These are phyloP conservation scores for Eimeria sp. DNA, from an alignment of 169 alveolate species.

Conservation along the genomic window DNA sequence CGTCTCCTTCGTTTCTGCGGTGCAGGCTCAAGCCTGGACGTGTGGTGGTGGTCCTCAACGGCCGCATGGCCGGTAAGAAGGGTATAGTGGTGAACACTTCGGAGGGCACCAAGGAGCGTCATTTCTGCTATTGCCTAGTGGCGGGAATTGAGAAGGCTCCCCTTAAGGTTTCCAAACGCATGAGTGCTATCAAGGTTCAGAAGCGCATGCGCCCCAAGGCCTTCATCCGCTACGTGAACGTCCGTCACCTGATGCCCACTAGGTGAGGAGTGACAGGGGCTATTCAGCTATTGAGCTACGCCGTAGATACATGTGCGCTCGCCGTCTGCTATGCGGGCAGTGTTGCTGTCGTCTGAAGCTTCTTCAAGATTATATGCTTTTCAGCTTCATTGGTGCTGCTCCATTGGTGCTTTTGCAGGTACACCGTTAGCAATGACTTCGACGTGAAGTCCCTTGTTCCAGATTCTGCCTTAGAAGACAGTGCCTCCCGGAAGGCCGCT, in stretches of 20 bases:
- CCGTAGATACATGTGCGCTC: neutral
- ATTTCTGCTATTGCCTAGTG: slow-evolving; percentile 97
- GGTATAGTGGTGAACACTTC: slow-evolving; percentile 97
- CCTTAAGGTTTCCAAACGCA: slow-evolving; percentile 95
- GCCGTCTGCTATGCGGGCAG: neutral
- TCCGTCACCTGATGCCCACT: slow-evolving; percentile 99
- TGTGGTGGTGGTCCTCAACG: slow-evolving; percentile 98
- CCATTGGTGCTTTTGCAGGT: slow-evolving; percentile 8
- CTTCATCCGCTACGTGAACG: slow-evolving; percentile 98
- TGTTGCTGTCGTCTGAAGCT: too few relatives aligned
- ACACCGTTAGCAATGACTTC: slow-evolving; percentile 78
- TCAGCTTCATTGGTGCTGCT: neutral
- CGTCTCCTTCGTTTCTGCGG: neutral
- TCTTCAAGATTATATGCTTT: too few relatives aligned
- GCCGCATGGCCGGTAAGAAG: slow-evolving; percentile 99
- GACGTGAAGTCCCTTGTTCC: slow-evolving; percentile 84
- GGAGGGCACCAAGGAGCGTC: slow-evolving; percentile 98
- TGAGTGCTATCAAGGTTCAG: slow-evolving; percentile 96
- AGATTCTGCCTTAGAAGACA: slow-evolving; percentile 75
- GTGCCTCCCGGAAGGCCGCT: slow-evolving; percentile 80
- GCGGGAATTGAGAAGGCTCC: slow-evolving; percentile 99
- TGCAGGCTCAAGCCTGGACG: slow-evolving; percentile 95
- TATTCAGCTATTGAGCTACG: neutral
- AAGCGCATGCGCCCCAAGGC: slow-evolving; percentile 97
- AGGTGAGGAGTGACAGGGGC: slow-evolving; percentile 89